Base-by-base conservation (phyloP, 768 basidiomycete species). In the Podaxis carcinomalis region DNA sequence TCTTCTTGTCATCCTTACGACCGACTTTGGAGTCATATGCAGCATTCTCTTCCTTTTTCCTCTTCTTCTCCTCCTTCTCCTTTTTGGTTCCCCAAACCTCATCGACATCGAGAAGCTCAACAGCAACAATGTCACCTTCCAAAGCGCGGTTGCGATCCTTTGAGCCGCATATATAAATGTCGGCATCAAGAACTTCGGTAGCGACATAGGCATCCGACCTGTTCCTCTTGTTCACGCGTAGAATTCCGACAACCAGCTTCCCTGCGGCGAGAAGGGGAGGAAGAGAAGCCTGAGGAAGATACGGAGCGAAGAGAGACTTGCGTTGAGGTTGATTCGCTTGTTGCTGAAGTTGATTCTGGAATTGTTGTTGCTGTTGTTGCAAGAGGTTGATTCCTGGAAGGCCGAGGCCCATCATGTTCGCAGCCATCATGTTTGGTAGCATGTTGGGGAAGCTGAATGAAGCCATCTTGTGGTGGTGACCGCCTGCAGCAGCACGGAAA, bases 1-100 rank as follows among this genome's bases (percentile, higher is more conserved):
- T 98, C 84, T 98, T 98, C 87, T 99, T 99, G 79, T 98, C 96
- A 69, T 95, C 93, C 76, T 93, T 95, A 62, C 87, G 89, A 37
- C 79, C 83, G 46, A 76, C 80, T 73, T 88, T 92, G 58, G 89
- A 70, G 69, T 98, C 96, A 73, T 95, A 98, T 0, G 95, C 93
- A 28, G 94, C 89, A 71, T 95, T 97, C 77, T 98, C 97, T 77
- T 98, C 97, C 84, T 99, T 99, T 79, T 98, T 98, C 70, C 96
- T 84, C 80, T 99, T 98, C 88, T 99, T 99, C 80, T 98, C 97
- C 74, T 98, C 97, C 78, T 99, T 99, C 78, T 99, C 97, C 77
- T 99, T 99, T 83, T 99, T 99, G 4, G 97, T 97, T 7, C 92
- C 90, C 93, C 93, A 93, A 13, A 97, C 95, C 74, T 98, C 95